Percentiles rank a stretch among this genome's conserved stretches.
Evolutionary conservation across 176 grass and related monocot species (phyloP).

Genomic region (Zea mays): Zm-B73-REFERENCE-NAM-5.0 NC_050103.1:146072501-146073000

Average conservation of each 20-base stretch:
- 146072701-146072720: no score
- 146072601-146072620: conserved; percentile 44
- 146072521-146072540: conserved; percentile 11
- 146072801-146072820: conserved; percentile 65
- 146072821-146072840: conserved; percentile 50
- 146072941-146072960: conserved; percentile 77
- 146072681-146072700: neutral
- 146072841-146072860: conserved; percentile 63
- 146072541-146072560: conserved; percentile 19
- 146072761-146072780: conserved; percentile 90
- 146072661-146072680: neutral
- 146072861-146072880: conserved; percentile 67
- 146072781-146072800: conserved; percentile 75
- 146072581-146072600: conserved; percentile 36
- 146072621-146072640: conserved; percentile 12
- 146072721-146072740: conserved; percentile 22
- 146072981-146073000: conserved; percentile 65
- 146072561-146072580: conserved; percentile 7
- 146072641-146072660: neutral
- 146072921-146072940: neutral
- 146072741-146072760: neutral
- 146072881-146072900: conserved; percentile 52
- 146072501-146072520: conserved; percentile 9
- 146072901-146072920: neutral
- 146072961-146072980: conserved; percentile 81